Evolutionary conservation across 192 early-diverging fungal species (phyloP), one percentile per base, ranked within the genome.

Genomic region (Pilaira anomala): DNA sequence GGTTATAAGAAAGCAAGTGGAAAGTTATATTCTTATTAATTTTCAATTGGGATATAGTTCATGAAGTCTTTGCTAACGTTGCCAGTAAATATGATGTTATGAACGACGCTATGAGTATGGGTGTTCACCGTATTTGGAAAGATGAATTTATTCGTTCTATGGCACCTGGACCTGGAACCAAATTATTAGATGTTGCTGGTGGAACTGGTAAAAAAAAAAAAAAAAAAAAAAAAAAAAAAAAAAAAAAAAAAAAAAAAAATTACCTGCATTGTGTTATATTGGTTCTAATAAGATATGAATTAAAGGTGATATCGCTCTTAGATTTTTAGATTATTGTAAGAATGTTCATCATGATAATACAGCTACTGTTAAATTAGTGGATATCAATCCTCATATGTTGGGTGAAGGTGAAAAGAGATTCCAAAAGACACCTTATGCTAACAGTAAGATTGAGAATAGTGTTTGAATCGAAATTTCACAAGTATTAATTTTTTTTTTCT

Each of bases 311-410:
- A 97, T 99, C 75, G 93, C 94, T 0, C 88, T 96, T 77, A 86
- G 95, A 14, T 99, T 98, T 73, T 76, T 99, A 22, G 86, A 96
- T 63, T 90, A 89, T 75, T 84, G 89, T 63, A 83, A 86, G 61
- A 72, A 77, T 30, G 80, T 82, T 45, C 85, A 94, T 76, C 79
- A 79, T 18, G 85, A 85, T 18, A 51, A 62, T 25, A 61, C 76
- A 13, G 87, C 89, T 8, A 73, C 82, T 2, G 97, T 97, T 21
- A 91, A 87, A 18, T 82, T 99, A 60, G 84, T 98, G 8, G 97
- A 99, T 66, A 98, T 99, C 55, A 99, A 99, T 78, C 89, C 93
- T 3, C 85, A 91, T 48, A 99, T 99, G 97, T 80, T 99, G 55
- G 83, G 87, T 29, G 93, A 93, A 59, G 95, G 95, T 26, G 80